Evolutionary conservation across 2,329 filamentous ascomycete genomes (phyloP).

Genomic region (Monosporascus sp.): DNA sequence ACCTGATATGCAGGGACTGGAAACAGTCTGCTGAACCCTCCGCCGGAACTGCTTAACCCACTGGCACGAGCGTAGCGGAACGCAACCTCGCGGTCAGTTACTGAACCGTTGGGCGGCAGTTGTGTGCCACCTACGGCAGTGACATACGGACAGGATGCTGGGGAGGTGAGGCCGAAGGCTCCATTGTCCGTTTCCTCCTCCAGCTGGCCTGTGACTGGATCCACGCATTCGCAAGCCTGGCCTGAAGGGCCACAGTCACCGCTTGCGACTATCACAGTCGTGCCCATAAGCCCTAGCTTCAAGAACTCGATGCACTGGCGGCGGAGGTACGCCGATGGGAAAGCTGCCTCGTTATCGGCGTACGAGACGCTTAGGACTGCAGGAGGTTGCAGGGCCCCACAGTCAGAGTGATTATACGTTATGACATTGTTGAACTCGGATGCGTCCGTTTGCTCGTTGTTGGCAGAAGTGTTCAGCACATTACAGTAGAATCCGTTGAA

Average conservation of each 20-base stretch:
- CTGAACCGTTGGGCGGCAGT: conserved; percentile 13
- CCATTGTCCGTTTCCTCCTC: conserved; percentile 27
- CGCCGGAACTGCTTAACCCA: conserved; percentile 15
- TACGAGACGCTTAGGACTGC: conserved; percentile 43
- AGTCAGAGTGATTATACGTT: no score
- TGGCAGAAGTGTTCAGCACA: no score
- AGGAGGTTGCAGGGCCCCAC: no score
- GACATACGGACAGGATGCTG: conserved; percentile 45
- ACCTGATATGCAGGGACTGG: conserved; percentile 24
- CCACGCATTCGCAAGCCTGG: background rate
- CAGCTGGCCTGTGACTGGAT: conserved; percentile 29
- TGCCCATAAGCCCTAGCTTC: conserved; percentile 46
- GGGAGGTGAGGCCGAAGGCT: conserved; percentile 46
- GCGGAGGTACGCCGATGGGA: conserved; percentile 50
- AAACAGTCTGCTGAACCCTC: conserved; percentile 31
- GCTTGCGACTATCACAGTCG: conserved; percentile 43
- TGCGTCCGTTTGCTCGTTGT: no score
- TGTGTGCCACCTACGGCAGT: conserved; percentile 38
- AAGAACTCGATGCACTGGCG: conserved; percentile 47
- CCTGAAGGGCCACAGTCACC: conserved; percentile 37
- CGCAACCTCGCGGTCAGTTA: conserved; percentile 11
- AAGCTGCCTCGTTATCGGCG: conserved; percentile 47
- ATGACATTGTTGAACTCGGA: no score
- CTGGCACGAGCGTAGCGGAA: conserved; percentile 7
- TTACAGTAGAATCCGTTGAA: no score